Base-by-base conservation (phyloP, 2,329 filamentous ascomycete genomes). In the Diaporthe citriasiana region DNA sequence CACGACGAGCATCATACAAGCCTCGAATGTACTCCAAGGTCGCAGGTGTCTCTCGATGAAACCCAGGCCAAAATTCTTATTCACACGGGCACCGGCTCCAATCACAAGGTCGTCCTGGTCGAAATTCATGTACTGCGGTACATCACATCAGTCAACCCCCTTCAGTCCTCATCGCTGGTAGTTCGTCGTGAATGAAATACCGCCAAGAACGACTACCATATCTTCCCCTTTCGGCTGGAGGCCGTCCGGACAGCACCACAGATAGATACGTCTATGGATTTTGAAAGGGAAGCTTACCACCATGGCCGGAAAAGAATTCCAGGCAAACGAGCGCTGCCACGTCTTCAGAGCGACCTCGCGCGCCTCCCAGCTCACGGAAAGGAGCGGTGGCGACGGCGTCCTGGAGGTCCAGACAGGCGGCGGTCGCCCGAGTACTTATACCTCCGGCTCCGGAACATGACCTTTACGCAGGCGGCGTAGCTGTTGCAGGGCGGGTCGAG, bases 41-140 rank as follows among this genome's bases (percentile, higher is more conserved):
- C 30, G 33, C 12, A 38, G 5, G 27, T n/a, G 27, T 0, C 38
- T 22, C 1, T 19, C 19, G n/a, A 6, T 25, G 13, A 10, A 22
- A 5, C 19, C 19, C 15, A 9, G 2, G 22, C 63, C 63, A 27
- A 27, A 51, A 27, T 4, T 6, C 3, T 10, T 30, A 47, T 53
- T 53, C 30, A 22, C 33, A 17, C 30, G 63, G 8, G 63, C 33
- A 10, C n/a, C 4, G n/a, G 63, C 22, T 53, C 47, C 33, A 7
- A 68, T 17, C 47, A 68, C 63, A 25, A 68, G 15, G 47, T 53
- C 63, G 27, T 68, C 63, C n/a, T 53, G 63, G 63, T 68, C 63
- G 47, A 68, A 68, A 15, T 53, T 68, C 7, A 68, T 68, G 33
- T 68, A 68, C 63, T 68, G 63, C 47, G 4, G 53, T 17, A 68